These are phyloP conservation scores for Capsicum chinense DNA, from an alignment of 257 asterid species.

Conservation along the genomic window DNA sequence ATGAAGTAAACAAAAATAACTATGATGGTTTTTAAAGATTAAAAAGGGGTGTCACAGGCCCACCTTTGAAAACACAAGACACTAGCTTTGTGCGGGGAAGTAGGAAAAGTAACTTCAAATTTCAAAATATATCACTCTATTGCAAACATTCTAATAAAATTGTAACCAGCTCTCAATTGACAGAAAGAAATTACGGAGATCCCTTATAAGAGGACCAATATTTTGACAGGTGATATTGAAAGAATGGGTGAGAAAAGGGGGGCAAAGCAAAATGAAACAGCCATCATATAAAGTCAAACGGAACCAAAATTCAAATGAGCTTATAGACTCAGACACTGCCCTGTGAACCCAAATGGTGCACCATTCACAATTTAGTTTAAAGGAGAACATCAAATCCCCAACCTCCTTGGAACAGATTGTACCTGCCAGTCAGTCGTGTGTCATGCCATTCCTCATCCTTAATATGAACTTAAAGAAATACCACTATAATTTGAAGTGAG, in stretches of 20 bases:
- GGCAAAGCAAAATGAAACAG: not conserved
- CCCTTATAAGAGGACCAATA: not conserved
- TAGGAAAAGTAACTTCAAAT: not conserved
- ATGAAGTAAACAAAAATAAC: not conserved
- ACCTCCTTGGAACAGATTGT: conserved; percentile 47
- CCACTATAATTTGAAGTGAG: conserved; percentile 62
- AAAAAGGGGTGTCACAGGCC: not conserved
- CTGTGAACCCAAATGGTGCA: conserved; percentile 6
- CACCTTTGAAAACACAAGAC: conserved; percentile 17
- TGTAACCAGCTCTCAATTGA: not conserved
- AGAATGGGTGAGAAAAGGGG: not conserved
- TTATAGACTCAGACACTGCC: not conserved
- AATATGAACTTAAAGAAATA: conserved; percentile 54
- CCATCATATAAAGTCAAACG: not conserved
- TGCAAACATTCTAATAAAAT: not conserved
- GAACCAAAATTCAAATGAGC: not conserved
- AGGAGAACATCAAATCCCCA: conserved; percentile 43
- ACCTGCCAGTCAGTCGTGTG: conserved; percentile 71
- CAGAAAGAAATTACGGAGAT: not conserved
- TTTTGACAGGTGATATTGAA: not conserved
- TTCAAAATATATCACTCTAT: not conserved
- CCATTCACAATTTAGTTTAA: conserved; percentile 14
- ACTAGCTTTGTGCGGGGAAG: not conserved
- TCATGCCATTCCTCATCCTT: conserved; percentile 62
- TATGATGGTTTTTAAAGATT: not conserved